Evolutionary conservation across 2,329 filamentous ascomycete species (phyloP).

Genomic region (Penicillium olsonii): DNA sequence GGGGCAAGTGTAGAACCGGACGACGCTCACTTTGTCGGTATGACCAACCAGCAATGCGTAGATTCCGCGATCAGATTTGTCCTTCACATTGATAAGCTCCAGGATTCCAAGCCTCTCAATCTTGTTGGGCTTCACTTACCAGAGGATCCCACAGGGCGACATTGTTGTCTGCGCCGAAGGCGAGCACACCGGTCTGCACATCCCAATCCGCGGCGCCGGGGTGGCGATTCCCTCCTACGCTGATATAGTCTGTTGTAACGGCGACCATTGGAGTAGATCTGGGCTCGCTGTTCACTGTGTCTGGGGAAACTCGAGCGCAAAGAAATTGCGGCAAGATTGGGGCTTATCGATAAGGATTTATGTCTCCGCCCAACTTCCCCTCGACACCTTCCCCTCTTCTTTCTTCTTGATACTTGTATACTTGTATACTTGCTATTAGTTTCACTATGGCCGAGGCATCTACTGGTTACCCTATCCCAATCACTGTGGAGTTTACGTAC

Average conservation of each 20-base stretch:
- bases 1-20: constrained; percentile 69
- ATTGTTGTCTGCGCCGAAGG: constrained; percentile 86
- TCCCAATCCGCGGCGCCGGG: constrained; percentile 91
- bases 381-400: constrained; percentile 7
- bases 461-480: constrained; percentile 45
- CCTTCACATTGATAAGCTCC: constrained; percentile 32
- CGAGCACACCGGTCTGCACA: constrained; percentile 66
- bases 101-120: constrained; percentile 10
- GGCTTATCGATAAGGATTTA: constrained; percentile 47
- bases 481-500: constrained; percentile 76
- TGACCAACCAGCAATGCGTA: constrained; percentile 72
- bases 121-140: constrained; percentile 52
- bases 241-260: constrained; percentile 57
- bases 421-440: background rate
- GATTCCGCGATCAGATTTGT: constrained; percentile 58
- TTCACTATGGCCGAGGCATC: constrained; percentile 9
- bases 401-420: background rate
- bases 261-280: constrained; percentile 37
- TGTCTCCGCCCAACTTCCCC: constrained; percentile 18
- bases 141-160: constrained; percentile 83
- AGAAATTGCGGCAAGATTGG: constrained; percentile 22
- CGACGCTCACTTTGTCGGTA: constrained; percentile 75
- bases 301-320: constrained; percentile 16
- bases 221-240: constrained; percentile 86
- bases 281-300: background rate